Base-by-base conservation (phyloP, 257 asterid genomes). In the Lycium barbarum region DNA sequence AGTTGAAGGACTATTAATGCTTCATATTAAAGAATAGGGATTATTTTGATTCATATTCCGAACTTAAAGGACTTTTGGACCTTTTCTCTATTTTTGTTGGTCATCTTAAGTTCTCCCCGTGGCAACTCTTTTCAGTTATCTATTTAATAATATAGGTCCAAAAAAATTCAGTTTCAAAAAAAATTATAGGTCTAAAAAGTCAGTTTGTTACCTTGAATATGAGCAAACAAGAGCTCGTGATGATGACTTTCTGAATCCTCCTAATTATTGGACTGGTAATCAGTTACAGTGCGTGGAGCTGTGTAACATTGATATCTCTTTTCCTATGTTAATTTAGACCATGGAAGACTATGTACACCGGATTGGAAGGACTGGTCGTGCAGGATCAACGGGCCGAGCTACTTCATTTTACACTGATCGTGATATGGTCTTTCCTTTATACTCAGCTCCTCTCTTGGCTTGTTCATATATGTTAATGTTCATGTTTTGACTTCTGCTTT, bases 341-440 rank as follows among this genome's bases (percentile, higher is more conserved):
- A 94, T 94, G 98, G 98, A 95, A 90, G 97, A 95, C 86, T 95
- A 94, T 82, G 97, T 95, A 45, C 98, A 94, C 88, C 93, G 98
- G 57, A 92, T 95, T 84, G 98, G 98, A 81, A 90, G 98, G 87
- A 95, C 98, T 15, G 98, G 98, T 73, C 98, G 98, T 84, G 98
- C 98, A 15, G 98, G 98, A 73, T 90, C 97, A 76, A 93, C 98
- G 36, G 98, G 98, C 86, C 92, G 87, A 89, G 97, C 98, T 76
- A 93, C 98, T 55, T 93, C 98, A 10, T 93, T 93, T 87, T 93
- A 92, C 80, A 93, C 93, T 40, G 98, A 95, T 84, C 97, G 97
- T 47, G 97, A 95, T 89, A 88, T 86, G 98, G 98, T 95, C 84
- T 73, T 79, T 76, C 81, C 82, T 51, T 80, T 87, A 84, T 79